Evolutionary conservation across 2,329 filamentous ascomycete species (phyloP).

Genomic region (Fonsecaea erecta): DNA sequence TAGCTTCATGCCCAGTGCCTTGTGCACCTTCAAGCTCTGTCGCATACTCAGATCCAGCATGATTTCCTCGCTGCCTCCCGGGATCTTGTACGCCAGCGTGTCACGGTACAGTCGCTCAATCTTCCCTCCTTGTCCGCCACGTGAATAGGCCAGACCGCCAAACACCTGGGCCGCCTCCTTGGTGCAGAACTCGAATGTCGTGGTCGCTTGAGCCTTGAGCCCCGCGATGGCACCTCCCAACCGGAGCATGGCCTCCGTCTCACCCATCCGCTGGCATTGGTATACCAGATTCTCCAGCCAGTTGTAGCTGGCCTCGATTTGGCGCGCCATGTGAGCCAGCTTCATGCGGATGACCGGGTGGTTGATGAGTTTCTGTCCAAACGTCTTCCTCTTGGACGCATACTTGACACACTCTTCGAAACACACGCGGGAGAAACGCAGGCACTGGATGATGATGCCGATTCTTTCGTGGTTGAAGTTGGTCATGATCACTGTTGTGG

Average conservation of each 20-base stretch:
- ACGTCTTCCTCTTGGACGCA: slow-evolving; percentile 94
- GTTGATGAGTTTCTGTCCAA: slow-evolving; percentile 94
- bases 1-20: slow-evolving; percentile 94
- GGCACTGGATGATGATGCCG: slow-evolving; percentile 95
- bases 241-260: slow-evolving; percentile 93
- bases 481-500: slow-evolving; percentile 82
- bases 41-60: slow-evolving; percentile 97
- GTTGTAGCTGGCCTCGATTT: slow-evolving; percentile 95
- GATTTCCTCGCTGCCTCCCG: slow-evolving; percentile 95
- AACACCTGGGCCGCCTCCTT: slow-evolving; percentile 97
- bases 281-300: slow-evolving; percentile 96
- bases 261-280: slow-evolving; percentile 90
- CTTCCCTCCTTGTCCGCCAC: slow-evolving; percentile 93
- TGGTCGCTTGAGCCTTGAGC: slow-evolving; percentile 90
- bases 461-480: slow-evolving; percentile 99
- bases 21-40: slow-evolving; percentile 84
- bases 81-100: slow-evolving; percentile 93
- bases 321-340: slow-evolving; percentile 95
- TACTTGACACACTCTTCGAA: slow-evolving; percentile 97
- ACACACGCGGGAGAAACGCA: slow-evolving; percentile 95
- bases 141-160: slow-evolving; percentile 86
- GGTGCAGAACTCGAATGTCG: slow-evolving; percentile 97
- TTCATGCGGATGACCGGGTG: slow-evolving; percentile 98
- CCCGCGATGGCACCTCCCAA: slow-evolving; percentile 92
- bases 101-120: slow-evolving; percentile 93